Base-by-base conservation (phyloP, 129 eudicot genomes). In the Dittrichia graveolens region DNA sequence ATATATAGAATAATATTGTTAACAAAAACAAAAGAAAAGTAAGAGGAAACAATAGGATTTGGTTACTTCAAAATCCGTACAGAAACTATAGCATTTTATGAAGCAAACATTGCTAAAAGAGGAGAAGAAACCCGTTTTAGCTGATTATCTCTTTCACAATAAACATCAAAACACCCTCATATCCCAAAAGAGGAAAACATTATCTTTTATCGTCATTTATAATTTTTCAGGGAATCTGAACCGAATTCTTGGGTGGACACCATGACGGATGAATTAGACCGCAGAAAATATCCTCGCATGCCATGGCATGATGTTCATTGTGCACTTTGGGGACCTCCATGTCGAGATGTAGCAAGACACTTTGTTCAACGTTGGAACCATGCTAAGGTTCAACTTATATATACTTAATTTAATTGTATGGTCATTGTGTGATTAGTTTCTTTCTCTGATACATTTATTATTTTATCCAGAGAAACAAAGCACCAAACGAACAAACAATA, bases 231-330 rank as follows among this genome's bases (percentile, higher is more conserved):
- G 81, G 99, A 90, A 82, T 94, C 99, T 42, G 99, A 94, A 84
- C 99, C 99, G 57, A 94, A 94, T 85, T 90, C 96, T 80, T 94
- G 99, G 99, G 97, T 88, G 78, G 96, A 94, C 72, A 72, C 89
- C 31, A 83, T 94, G 92, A 86, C 82, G 75, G 99, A 94, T 81
- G 99, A 94, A 81, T 73, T 94, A 67, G 96, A 90, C 64, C 88
- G 99, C 61, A 56, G 14, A 49, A 94, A 81, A 75, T 79, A 79
- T 81, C 97, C 96, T 31, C 93, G 99, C 8, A 94, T 94, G 99
- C 99, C 99, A 40, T 94, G 99, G 99, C 99, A 94, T 68, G 99
- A 94, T 75, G 99, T 94, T 73, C 99, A 94, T 46, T 94, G 99
- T 83, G 99, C 97, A 46, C 87, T 94, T 31, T 94, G 99, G 99